These are phyloP conservation scores for Aspergillus felis DNA, from an alignment of 2,329 filamentous ascomycete species.

Conservation along the genomic window DNA sequence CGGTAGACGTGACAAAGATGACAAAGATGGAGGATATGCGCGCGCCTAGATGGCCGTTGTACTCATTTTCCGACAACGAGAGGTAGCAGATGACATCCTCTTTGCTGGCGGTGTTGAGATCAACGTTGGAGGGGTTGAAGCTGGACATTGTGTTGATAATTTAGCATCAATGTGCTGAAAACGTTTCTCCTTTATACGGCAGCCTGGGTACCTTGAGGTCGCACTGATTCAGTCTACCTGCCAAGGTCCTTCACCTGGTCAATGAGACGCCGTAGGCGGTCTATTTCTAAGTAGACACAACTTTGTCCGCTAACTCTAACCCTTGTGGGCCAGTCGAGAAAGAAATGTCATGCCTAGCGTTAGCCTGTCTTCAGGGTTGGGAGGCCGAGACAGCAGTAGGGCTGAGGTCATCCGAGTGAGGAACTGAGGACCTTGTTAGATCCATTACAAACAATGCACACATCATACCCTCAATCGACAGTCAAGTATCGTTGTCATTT, in stretches of 20 bases:
- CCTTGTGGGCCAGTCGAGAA: no score
- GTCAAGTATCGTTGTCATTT: no score
- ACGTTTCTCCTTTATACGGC: background rate
- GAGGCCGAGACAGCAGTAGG: background rate
- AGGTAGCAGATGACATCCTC: constrained; percentile 51
- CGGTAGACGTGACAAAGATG: constrained; percentile 40
- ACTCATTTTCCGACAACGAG: constrained; percentile 46
- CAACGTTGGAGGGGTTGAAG: constrained; percentile 41
- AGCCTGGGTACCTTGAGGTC: background rate
- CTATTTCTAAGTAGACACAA: no score
- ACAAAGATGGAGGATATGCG: constrained; percentile 45
- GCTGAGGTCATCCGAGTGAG: background rate
- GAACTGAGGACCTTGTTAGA: constrained; percentile 1
- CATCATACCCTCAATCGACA: no score
- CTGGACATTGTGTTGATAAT: constrained; percentile 10
- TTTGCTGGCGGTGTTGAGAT: constrained; percentile 42
- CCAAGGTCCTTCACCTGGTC: background rate
- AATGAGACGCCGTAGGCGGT: background rate
- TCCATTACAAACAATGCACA: no score
- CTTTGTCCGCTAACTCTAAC: background rate
- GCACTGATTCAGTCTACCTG: background rate
- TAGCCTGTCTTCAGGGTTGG: no score
- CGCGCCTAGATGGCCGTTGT: constrained; percentile 48
- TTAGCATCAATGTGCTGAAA: background rate
- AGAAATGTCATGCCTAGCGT: no score